Base-by-base conservation (phyloP, 2,329 filamentous ascomycete genomes). In the Stenocarpella maydis region DNA sequence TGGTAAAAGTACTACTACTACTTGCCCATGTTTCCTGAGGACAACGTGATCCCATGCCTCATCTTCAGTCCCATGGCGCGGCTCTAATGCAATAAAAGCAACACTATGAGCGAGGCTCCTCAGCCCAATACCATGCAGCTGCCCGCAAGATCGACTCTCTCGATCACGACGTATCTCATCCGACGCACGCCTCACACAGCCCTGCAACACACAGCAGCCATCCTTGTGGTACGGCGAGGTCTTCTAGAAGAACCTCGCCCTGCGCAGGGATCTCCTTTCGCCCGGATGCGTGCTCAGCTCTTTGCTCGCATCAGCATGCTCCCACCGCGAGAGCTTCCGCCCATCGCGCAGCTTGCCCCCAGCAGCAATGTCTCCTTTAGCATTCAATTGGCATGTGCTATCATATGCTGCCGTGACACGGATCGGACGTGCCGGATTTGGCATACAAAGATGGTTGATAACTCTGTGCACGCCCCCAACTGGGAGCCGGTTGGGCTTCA, bases 241-340 rank as follows among this genome's bases (percentile, higher is more conserved):
- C 41, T 67, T 67, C 64, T 67, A 67, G 64, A 67, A 67, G 50
- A 37, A 31, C 14, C 14, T 58, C 64, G 49, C 52, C 52, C 39
- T 37, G 50, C 64, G 58, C 41, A 43, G 28, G 28, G 58, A 28
- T 17, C 28, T 7, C 19, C 24, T 12, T 49, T 21, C 45, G 17
- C 26, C 55, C 26, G 39, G 39, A 61, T n/a, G n/a, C n/a, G n/a
- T n/a, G n/a, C n/a, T n/a, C n/a, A n/a, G 17, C 5, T n/a, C 41
- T 50, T 37, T 37, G 24, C 49, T 45, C 63, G 53, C 52, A 49
- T 49, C 24, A 50, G n/a, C 9, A 47, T 55, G 14, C 52, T 55
- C 34, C 43, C 64, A n/a, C 34, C 58, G 64, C 17, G 49, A 58
- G 21, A 54, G 31, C 34, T 24, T 19, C 43, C 34, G 24, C 63